Conservation (phyloP, 192 early-diverging fungal genomes). For the Podochytrium sp. region DNA sequence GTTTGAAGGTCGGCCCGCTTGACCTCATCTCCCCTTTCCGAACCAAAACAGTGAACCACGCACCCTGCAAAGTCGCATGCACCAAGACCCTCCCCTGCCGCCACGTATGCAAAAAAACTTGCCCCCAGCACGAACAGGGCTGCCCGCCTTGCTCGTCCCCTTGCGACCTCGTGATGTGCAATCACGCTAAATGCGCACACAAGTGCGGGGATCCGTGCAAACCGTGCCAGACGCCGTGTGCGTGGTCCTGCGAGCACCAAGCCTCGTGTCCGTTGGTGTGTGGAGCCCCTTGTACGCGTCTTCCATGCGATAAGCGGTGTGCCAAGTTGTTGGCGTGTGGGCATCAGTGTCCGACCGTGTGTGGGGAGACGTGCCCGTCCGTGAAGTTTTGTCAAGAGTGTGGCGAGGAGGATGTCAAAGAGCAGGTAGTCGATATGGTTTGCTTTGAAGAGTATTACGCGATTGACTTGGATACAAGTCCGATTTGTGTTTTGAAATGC, state of each 20-base stretch:
- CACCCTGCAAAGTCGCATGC: constrained; percentile 16
- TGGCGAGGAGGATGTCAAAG: constrained; percentile 1
- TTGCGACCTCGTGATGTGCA: constrained; percentile 45
- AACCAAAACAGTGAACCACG: background rate
- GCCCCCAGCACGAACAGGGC: background rate
- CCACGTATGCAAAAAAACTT: constrained; percentile 37
- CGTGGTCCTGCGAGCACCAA: constrained; percentile 58
- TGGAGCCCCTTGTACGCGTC: constrained; percentile 58
- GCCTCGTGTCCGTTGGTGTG: constrained; percentile 53
- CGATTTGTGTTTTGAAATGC: constrained; percentile 53
- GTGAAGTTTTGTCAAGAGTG: constrained; percentile 24
- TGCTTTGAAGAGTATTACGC: constrained; percentile 37
- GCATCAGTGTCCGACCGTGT: constrained; percentile 42
- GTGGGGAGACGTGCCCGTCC: constrained; percentile 41
- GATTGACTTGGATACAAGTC: constrained; percentile 46
- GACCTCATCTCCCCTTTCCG: background rate
- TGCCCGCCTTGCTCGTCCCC: constrained; percentile 50
- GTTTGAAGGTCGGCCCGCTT: constrained; percentile 36
- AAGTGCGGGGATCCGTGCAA: constrained; percentile 45
- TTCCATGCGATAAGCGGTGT: constrained; percentile 63
- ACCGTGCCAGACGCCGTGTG: constrained; percentile 50
- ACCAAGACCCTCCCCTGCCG: constrained; percentile 45
- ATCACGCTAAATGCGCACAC: constrained; percentile 42
- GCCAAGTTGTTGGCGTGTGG: constrained; percentile 36
- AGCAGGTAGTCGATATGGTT: constrained; percentile 26